Percentiles rank a stretch among this genome's conserved stretches.
phyloP scores from a whole-genome alignment of 805 yeast species.

The Monosporozyma servazzii region DNA sequence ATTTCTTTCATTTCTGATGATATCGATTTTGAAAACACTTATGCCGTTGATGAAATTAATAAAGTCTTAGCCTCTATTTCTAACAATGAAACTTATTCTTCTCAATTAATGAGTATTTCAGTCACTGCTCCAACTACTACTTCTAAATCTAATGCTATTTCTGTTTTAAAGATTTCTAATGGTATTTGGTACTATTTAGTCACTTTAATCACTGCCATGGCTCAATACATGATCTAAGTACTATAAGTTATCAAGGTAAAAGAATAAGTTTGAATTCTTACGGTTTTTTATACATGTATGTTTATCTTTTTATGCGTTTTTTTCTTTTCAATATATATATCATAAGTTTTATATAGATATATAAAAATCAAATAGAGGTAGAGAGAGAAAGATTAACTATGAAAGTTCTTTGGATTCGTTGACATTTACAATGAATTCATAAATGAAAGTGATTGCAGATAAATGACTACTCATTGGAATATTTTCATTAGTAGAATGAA shows the following conservation, averaged over 20 bases:
- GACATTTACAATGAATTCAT: constrained; percentile 36
- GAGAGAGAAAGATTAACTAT: not conserved
- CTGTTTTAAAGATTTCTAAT: constrained; percentile 9
- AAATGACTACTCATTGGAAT: constrained; percentile 49
- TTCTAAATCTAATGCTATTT: constrained; percentile 17
- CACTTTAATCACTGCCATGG: constrained; percentile 17
- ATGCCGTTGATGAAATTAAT: constrained; percentile 37
- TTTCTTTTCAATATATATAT: not conserved
- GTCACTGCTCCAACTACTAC: constrained; percentile 31
- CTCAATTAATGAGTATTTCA: constrained; percentile 29
- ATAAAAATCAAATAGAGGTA: not conserved
- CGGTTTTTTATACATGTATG: not conserved
- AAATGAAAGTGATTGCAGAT: constrained; percentile 46
- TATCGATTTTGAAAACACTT: constrained; percentile 39
- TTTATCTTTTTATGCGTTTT: not conserved
- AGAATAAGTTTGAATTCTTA: not conserved
- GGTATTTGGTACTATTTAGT: constrained; percentile 24
- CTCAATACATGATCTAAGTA: constrained; percentile 16
- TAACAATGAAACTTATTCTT: constrained; percentile 19
- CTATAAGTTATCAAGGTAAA: not conserved
- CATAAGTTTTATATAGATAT: not conserved
- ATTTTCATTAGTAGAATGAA: constrained; percentile 61
- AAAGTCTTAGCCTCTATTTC: constrained; percentile 36
- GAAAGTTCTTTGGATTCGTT: constrained; percentile 10
- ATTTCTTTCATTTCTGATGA: constrained; percentile 51